Base-by-base conservation (phyloP, 2,329 filamentous ascomycete genomes). In the Alternaria tenuissima region DNA sequence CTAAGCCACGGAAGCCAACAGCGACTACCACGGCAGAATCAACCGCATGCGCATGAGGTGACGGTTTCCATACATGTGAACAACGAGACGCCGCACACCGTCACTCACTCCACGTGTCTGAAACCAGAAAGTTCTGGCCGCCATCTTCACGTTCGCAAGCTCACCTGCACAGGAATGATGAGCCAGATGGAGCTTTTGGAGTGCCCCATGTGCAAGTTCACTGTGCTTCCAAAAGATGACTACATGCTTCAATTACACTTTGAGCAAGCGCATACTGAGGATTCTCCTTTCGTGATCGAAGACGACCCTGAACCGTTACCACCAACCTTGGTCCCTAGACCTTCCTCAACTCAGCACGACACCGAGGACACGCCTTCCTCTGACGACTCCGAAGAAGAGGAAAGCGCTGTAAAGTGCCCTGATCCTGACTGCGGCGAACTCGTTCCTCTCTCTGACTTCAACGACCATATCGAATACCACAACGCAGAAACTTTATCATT, bases 381-480 rank as follows among this genome's bases (percentile, higher is more conserved):
- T 38, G 61, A 70, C 54, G 70, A 73, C 62, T 73, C 71, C 46
- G 63, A 70, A 55, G 69, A 74, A 42, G 70, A 75, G 34, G 72
- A 72, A 59, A 67, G 65, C 54, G 68, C 49, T 14, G 76, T 78
- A 32, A 72, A 72, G 59, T 83, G 82, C 66, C 79, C 81, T 8
- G 75, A 80, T 49, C 64, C 72, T 24, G 76, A 79, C 46, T 83
- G 81, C 71, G 78, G 78, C 56, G 81, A 84, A 63, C 64, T 78
- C 52, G 67, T 84, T 55, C 70, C 75, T 54, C 64, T 82, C 24
- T 62, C 66, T 22, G 80, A 82, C 49, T 76, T 80, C 55, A 80
- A 82, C 67, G 80, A 84, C 49, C 82, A 84, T 71, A 72, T 83
- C 53, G 77, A 82, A 55, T 74, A 81, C 34, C 82, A 84, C 73